Base-by-base conservation (phyloP, 495 filamentous ascomycete species). In the Penicillium tannophilum region DNA sequence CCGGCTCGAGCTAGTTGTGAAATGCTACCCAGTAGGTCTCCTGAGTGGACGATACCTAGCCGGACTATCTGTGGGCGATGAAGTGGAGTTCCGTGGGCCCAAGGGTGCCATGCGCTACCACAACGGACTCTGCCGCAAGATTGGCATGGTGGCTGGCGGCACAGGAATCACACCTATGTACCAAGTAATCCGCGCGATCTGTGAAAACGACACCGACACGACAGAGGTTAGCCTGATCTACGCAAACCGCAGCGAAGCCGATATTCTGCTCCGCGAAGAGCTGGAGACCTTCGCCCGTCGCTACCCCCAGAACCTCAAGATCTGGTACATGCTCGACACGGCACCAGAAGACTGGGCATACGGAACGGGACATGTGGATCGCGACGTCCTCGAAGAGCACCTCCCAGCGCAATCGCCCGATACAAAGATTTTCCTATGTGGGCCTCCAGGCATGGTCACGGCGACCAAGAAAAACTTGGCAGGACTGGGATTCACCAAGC, bases 101-200 rank as follows among this genome's bases (percentile, higher is more conserved):
- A 81, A 79, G 50, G 79, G 79, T 35, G 71, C 75, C 8, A 78
- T 80, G 73, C 62, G 69, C 14, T 79, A 82, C 48, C 60, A 54
- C 11, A 70, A 65, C 26, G 69, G 65, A 16, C 66, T 71, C 10
- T 70, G 67, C 53, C 68, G 70, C 51, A 64, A 65, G 30, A 72
- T 84, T 33, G 74, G 79, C 16, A 76, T 83, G 69, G 62, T 84
- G 14, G 82, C 79, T 5, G 82, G 82, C 46, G 83, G 83, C 3
- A 81, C 82, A 0, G 82, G 82, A 9, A 83, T 86, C 48, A 86
- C 83, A 26, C 83, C 82, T 11, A 82, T 83, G 76, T 84, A 75
- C 67, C 79, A 80, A 57, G 60, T 84, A 20, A 76, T 83, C 55
- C 76, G 77, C 17, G 76, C 77, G 31, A 84, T 85, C 31, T 78